These are phyloP conservation scores for Pseudozyma pruni DNA, from an alignment of 1,284 basidiomycete species.

Conservation along the genomic window DNA sequence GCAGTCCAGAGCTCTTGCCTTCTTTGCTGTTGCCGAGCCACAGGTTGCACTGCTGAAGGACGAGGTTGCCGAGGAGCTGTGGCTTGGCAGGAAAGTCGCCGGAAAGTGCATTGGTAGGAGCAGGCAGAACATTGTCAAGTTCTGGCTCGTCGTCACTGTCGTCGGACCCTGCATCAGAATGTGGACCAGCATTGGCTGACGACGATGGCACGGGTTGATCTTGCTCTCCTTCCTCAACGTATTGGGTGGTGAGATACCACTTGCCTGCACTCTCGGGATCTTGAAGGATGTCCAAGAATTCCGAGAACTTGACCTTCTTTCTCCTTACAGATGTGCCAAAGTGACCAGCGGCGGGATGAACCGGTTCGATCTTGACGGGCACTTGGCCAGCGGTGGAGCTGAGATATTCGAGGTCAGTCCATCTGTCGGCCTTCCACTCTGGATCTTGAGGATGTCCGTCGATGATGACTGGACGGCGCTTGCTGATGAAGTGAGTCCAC, in stretches of 20 bases:
- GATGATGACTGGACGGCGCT: conserved; percentile 59
- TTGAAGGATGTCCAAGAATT: conserved; percentile 55
- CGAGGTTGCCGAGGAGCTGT: conserved; percentile 58
- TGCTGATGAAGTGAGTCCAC: conserved; percentile 56
- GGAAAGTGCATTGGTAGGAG: conserved; percentile 59
- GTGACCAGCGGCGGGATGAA: conserved; percentile 49
- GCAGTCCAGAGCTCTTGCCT: conserved; percentile 60
- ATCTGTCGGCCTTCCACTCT: conserved; percentile 52
- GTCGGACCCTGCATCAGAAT: conserved; percentile 37
- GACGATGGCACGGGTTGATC: conserved; percentile 16
- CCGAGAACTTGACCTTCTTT: conserved; percentile 38
- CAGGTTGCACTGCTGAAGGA: conserved; percentile 66
- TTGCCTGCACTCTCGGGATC: conserved; percentile 44
- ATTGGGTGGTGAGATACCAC: conserved; percentile 67
- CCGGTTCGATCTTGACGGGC: conserved; percentile 63
- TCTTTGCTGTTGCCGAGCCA: conserved; percentile 62
- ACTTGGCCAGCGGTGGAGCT: conserved; percentile 45
- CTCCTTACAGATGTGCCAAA: conserved; percentile 62
- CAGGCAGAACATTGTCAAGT: conserved; percentile 58
- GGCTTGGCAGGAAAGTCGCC: conserved; percentile 62
- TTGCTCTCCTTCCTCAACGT: conserved; percentile 46
- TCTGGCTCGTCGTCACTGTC: conserved; percentile 42
- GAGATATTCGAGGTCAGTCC: conserved; percentile 60
- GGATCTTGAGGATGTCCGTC: conserved; percentile 53
- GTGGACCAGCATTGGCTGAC: conserved; percentile 32